Percentiles rank a stretch among this genome's conserved stretches.
These are phyloP conservation scores for Ganoderma meredithae DNA, from an alignment of 1,284 basidiomycete genomes.

Conservation along the genomic window DNA sequence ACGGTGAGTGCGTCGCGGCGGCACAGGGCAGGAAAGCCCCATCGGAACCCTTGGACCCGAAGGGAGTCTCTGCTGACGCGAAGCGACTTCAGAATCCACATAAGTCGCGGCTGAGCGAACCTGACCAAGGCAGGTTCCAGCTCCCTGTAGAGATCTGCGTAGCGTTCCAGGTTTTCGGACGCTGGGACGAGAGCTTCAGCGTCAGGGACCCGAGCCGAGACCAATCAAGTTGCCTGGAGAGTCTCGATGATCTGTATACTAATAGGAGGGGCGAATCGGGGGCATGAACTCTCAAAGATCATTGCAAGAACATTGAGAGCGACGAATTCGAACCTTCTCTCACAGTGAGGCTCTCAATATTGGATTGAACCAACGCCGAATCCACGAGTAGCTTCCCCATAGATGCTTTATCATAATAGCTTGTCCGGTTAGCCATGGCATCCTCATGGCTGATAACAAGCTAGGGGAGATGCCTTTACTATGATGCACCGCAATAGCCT, in stretches of 20 bases:
- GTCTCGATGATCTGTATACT: background rate
- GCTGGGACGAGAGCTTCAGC: background rate
- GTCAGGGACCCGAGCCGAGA: background rate
- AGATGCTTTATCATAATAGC: no score
- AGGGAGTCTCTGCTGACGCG: background rate
- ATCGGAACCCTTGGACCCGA: background rate
- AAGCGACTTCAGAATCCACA: background rate
- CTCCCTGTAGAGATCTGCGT: background rate
- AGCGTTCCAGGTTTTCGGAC: background rate
- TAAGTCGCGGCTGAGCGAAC: background rate
- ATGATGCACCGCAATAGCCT: no score
- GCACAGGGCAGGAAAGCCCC: background rate
- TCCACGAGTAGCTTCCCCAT: no score
- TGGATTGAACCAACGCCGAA: no score
- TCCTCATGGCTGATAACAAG: no score
- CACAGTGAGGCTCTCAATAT: no score
- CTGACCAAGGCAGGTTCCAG: background rate
- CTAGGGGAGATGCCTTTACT: no score
- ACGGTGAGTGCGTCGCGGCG: background rate
- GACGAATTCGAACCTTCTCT: no score
- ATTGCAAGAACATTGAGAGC: no score
- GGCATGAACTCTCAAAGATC: no score
- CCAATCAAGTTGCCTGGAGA: background rate
- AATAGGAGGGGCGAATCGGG: no score
- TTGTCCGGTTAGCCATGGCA: no score